These are phyloP conservation scores for Phytophthora tubulina DNA, from an alignment of 352 stramenopile genomes.

Conservation along the genomic window DNA sequence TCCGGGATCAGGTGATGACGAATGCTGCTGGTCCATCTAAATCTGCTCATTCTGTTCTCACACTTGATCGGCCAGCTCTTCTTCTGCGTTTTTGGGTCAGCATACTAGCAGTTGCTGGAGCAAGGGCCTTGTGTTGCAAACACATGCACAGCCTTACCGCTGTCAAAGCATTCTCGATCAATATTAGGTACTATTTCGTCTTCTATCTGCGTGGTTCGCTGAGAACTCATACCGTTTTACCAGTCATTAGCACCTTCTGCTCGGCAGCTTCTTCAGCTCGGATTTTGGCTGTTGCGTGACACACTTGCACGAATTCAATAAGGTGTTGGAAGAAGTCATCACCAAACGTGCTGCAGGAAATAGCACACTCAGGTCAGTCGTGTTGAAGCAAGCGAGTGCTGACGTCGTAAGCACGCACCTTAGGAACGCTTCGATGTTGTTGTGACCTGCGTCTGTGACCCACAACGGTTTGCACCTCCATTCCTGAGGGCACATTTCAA, in stretches of 20 bases:
- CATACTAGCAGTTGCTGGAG: conserved; percentile 26
- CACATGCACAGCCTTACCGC: conserved; percentile 9
- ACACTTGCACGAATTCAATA: conserved; percentile 80
- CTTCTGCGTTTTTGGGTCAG: conserved; percentile 29
- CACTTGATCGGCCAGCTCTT: conserved; percentile 6
- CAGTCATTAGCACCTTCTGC: conserved; percentile 35
- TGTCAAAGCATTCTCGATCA: conserved; percentile 32
- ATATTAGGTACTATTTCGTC: conserved; percentile 49
- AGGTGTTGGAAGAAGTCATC: conserved; percentile 87
- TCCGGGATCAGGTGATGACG: conserved; percentile 27
- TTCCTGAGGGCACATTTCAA: conserved; percentile 91
- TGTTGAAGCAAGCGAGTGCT: conserved; percentile 1
- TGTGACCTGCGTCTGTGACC: conserved; percentile 97
- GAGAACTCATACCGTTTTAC: conserved; percentile 42
- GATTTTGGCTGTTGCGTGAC: conserved; percentile 70
- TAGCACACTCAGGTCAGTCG: conserved; percentile 23
- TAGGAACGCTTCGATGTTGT: conserved; percentile 98
- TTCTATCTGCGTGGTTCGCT: conserved; percentile 43
- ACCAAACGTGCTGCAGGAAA: conserved; percentile 53
- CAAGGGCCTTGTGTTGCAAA: conserved; percentile 5
- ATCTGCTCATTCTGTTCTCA: conserved; percentile 25
- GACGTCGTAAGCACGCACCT: conserved; percentile 50
- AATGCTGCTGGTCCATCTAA: conserved; percentile 3
- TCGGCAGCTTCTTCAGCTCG: conserved; percentile 51
- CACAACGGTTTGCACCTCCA: conserved; percentile 98